These are phyloP conservation scores for Coprinellus micaceus DNA, from an alignment of 768 basidiomycete genomes.

Conservation along the genomic window DNA sequence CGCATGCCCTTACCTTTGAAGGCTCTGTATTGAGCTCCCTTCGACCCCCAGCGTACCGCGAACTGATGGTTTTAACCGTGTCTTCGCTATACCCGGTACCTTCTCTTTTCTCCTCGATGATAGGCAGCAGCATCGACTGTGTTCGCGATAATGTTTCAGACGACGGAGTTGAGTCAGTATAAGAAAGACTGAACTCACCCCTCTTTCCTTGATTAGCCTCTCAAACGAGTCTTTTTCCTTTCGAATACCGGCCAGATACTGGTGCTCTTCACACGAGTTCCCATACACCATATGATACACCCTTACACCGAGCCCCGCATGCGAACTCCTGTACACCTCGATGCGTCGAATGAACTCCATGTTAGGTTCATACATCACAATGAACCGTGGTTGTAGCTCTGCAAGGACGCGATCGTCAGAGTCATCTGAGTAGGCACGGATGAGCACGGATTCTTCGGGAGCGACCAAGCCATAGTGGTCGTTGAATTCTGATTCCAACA, in stretches of 20 bases:
- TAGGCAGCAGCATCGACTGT: slow-evolving; percentile 89
- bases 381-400: slow-evolving; percentile 86
- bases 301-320: slow-evolving; percentile 77
- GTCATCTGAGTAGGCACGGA: slow-evolving; percentile 89
- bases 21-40: slow-evolving; percentile 63
- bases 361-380: slow-evolving; percentile 94
- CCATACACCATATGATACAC: slow-evolving; percentile 97
- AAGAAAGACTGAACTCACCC: slow-evolving; percentile 46
- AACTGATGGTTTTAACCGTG: slow-evolving; percentile 76
- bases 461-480: slow-evolving; percentile 73
- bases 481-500: slow-evolving; percentile 61
- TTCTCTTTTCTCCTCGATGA: slow-evolving; percentile 58
- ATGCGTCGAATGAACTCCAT: slow-evolving; percentile 90
- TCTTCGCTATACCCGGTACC: slow-evolving; percentile 45
- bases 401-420: slow-evolving; percentile 84
- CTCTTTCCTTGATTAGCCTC: slow-evolving; percentile 85
- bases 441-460: slow-evolving; percentile 76
- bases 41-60: slow-evolving; percentile 83
- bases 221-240: slow-evolving; percentile 95
- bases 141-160: not conserved
- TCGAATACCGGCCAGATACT: slow-evolving; percentile 83
- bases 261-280: slow-evolving; percentile 92
- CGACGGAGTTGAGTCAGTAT: not conserved
- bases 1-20: slow-evolving; percentile 44
- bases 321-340: slow-evolving; percentile 86